phyloP scores from a whole-genome alignment of 208 protist genomes.

The Paratrypanosoma confusum region DNA sequence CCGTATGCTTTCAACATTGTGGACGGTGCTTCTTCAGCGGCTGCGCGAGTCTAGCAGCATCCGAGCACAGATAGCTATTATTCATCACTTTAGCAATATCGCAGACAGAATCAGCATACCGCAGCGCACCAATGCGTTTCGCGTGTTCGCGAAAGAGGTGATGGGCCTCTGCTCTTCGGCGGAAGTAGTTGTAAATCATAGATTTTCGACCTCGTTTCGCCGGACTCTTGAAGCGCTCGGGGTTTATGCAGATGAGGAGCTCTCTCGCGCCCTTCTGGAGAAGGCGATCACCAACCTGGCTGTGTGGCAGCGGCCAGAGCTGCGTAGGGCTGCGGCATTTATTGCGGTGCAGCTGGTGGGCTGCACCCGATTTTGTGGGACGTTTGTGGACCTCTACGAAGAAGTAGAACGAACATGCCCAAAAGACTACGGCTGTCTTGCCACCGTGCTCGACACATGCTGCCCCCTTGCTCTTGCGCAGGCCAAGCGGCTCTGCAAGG shows the following conservation, averaged over 20 bases:
- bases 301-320: neutral
- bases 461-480: no score
- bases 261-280: slow-evolving; percentile 1
- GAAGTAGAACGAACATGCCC: no score
- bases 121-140: slow-evolving; percentile 29
- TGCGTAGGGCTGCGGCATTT: slow-evolving; percentile 1
- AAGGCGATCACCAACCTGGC: slow-evolving; percentile 1
- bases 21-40: slow-evolving; percentile 38
- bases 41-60: slow-evolving; percentile 17
- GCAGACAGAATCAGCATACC: slow-evolving; percentile 16
- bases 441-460: no score
- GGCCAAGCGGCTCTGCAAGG: no score
- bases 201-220: slow-evolving; percentile 21
- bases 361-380: neutral
- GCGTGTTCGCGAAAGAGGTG: slow-evolving; percentile 23
- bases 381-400: no score
- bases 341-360: slow-evolving; percentile 1
- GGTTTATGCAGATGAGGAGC: slow-evolving; percentile 4
- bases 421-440: no score
- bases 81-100: slow-evolving; percentile 36
- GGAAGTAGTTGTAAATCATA: slow-evolving; percentile 17
- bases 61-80: slow-evolving; percentile 20
- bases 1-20: slow-evolving; percentile 21
- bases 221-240: slow-evolving; percentile 13
- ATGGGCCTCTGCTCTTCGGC: slow-evolving; percentile 11